A percentile compares a stretch with the other conserved stretches of the same genome.
Evolutionary conservation across 352 stramenopile species (phyloP).

Genomic region (Hyaloperonospora brassicae): DNA sequence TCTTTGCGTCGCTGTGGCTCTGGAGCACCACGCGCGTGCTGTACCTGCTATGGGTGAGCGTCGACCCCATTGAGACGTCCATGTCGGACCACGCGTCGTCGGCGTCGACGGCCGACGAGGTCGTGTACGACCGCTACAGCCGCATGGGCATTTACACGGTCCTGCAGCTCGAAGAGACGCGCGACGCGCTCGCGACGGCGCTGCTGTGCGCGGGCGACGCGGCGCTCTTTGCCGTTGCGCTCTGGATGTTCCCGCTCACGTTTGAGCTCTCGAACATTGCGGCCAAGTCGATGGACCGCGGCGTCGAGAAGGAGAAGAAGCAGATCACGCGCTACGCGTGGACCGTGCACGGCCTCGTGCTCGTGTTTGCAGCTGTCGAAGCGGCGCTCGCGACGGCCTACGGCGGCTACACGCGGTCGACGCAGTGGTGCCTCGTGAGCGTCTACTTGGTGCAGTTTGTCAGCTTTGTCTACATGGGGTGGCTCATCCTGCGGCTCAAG

Average conservation of each 20-base stretch:
- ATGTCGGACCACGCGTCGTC: constrained; percentile 18
- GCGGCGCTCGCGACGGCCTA: constrained; percentile 25
- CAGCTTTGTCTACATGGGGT: constrained; percentile 47
- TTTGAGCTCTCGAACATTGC: constrained; percentile 46
- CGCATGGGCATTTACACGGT: constrained; percentile 38
- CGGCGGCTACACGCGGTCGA: constrained; percentile 45
- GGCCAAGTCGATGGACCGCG: constrained; percentile 41
- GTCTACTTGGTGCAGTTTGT: constrained; percentile 45
- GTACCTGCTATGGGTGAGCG: constrained; percentile 37
- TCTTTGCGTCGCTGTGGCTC: constrained; percentile 42
- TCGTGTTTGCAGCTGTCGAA: constrained; percentile 26
- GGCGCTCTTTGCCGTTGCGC: constrained; percentile 32
- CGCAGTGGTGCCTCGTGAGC: constrained; percentile 28
- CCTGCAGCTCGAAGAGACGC: constrained; percentile 29
- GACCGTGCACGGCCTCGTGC: constrained; percentile 23
- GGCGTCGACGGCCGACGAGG: constrained; percentile 14
- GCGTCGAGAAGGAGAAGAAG: constrained; percentile 33
- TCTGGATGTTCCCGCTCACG: constrained; percentile 44
- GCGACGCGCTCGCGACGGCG: constrained; percentile 22
- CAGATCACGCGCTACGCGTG: constrained; percentile 30
- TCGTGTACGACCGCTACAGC: constrained; percentile 31
- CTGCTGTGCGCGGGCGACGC: constrained; percentile 35
- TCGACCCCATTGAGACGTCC: constrained; percentile 21
- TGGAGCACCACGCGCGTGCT: constrained; percentile 32
- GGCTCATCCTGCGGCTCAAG: constrained; percentile 37